Conservation (phyloP, 331 rosid genomes). For the Pyrus hybrid region DNA sequence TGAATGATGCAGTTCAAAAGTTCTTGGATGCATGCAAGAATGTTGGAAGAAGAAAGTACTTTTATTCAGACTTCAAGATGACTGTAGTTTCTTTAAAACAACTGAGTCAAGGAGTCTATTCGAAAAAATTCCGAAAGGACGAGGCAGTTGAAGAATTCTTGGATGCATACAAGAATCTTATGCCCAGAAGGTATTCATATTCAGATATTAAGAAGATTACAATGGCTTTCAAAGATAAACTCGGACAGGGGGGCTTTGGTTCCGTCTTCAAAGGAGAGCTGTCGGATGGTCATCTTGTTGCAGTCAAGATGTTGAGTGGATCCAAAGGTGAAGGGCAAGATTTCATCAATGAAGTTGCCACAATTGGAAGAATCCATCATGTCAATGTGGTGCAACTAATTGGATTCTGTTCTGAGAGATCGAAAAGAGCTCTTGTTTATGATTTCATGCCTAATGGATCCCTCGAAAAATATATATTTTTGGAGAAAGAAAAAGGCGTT, state of each 20-base stretch:
- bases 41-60: not conserved
- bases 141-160: not conserved
- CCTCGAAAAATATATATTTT: not conserved
- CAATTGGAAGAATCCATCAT: conserved; percentile 8
- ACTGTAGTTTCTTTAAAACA: not conserved
- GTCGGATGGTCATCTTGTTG: not conserved
- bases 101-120: not conserved
- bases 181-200: conserved; percentile 4
- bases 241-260: conserved; percentile 2
- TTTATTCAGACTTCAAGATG: not conserved
- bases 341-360: conserved; percentile 2
- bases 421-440: conserved; percentile 5
- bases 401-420: not conserved
- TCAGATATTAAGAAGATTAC: not conserved
- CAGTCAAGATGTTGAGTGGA: not conserved
- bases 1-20: not conserved
- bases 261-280: conserved; percentile 8
- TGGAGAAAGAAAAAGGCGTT: not conserved
- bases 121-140: not conserved
- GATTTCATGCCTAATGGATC: conserved; percentile 13
- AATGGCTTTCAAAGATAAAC: not conserved
- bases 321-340: not conserved
- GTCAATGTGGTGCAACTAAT: conserved; percentile 8
- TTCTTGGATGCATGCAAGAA: not conserved
- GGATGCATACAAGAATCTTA: not conserved